Base-by-base conservation (phyloP, 2,329 filamentous ascomycete genomes). In the Microdochium nivale region DNA sequence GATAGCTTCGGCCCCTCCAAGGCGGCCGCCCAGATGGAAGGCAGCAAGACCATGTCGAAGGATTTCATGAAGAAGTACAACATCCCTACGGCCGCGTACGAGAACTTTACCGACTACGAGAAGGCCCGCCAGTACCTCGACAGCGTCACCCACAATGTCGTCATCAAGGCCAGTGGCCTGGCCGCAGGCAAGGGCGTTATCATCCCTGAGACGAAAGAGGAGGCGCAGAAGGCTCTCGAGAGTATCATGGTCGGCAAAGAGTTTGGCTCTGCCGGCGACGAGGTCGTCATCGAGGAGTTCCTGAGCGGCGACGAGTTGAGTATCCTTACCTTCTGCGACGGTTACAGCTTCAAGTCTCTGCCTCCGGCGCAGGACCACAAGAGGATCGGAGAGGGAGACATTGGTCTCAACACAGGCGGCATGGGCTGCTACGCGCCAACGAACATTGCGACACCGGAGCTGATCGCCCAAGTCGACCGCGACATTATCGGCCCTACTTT, bases 341-440 rank as follows among this genome's bases (percentile, higher is more conserved):
- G 94, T 49, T 86, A 87, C 65, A 86, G 86, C 1, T 87, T 95
- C 65, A 80, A 82, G 64, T 90, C 87, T 9, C 76, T 97, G 10
- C 92, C 92, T 4, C 86, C 94, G 1, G 92, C 92, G 1, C 94
- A 99, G 69, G 94, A 97, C 67, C 94, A 99, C 76, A 97, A 99
- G 79, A 83, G 90, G 55, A 90, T 95, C 57, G 88, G 87, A 50
- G 94, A 99, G 62, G 89, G 88, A 51, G 92, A 97, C 65, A 78
- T 81, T 49, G 94, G 94, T 1, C 88, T 90, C 35, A 97, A 97
- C 72, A 97, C 94, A 2, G 94, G 92, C 54, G 94, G 94, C 40
- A 97, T 97, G 94, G 94, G 94, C 49, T 96, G 90, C 65, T 97
- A 97, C 69, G 90, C 91, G 16, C 88, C 88, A n/a, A 95, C 91